These are phyloP conservation scores for Alternaria gaisen DNA, from an alignment of 2,329 filamentous ascomycete species.

Conservation along the genomic window DNA sequence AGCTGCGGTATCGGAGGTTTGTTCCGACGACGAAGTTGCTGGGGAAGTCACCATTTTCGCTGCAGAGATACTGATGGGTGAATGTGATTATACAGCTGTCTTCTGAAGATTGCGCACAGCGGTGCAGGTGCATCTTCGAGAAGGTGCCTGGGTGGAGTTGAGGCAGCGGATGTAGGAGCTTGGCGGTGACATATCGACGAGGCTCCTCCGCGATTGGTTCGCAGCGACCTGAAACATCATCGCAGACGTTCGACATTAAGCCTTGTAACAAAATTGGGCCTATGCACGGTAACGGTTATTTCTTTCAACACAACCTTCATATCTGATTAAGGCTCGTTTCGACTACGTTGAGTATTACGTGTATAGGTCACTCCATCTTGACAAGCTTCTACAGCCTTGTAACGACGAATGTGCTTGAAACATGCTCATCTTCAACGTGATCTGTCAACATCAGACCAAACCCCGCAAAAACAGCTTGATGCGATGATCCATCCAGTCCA, in stretches of 20 bases:
- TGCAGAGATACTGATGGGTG: neutral
- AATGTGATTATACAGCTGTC: neutral
- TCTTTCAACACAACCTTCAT: neutral
- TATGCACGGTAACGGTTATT: neutral
- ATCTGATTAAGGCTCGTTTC: neutral
- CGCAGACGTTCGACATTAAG: neutral
- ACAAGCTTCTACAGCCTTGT: neutral
- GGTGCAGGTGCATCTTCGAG: neutral
- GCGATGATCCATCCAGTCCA: slow-evolving; percentile 30
- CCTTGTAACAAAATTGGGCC: neutral
- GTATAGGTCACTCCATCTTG: neutral
- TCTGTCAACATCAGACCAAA: neutral
- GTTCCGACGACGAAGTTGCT: slow-evolving; percentile 21
- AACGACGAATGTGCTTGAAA: neutral
- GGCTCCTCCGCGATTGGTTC: slow-evolving; percentile 47
- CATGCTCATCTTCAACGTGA: neutral
- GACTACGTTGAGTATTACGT: neutral
- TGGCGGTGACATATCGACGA: slow-evolving; percentile 44
- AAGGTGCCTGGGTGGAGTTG: slow-evolving; percentile 12
- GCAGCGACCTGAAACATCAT: neutral
- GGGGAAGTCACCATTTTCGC: slow-evolving; percentile 7
- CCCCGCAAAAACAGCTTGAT: slow-evolving; percentile 23
- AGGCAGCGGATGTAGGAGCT: slow-evolving; percentile 29
- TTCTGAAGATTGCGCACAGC: neutral
- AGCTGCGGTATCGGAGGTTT: slow-evolving; percentile 17